Evolutionary conservation across 1,139 yeast species (phyloP), one percentile per base, ranked within the genome.

Genomic region (Candida albicans): DNA sequence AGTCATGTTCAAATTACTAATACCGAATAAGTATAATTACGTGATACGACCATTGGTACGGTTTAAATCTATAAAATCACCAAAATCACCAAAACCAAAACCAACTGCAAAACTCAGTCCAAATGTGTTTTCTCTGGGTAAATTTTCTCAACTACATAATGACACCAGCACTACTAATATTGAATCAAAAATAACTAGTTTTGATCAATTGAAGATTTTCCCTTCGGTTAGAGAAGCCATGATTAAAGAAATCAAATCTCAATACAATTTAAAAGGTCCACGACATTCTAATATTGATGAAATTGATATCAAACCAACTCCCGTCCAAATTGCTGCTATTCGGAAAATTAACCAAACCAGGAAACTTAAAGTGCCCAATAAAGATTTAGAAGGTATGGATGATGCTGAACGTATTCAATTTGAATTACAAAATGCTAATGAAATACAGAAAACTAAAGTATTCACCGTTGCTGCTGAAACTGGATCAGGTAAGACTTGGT

Each of bases 401-500:
- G 41, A 50, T 12, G 49, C 52, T 5, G 48, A 52, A 31, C 56
- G 57, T 9, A 63, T 68, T 18, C 52, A 58, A 27, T 54, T 57
- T 11, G 70, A 65, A 30, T 56, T 68, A 47, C 58, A 61, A 42
- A 50, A 54, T 33, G 55, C 55, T 10, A 70, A 72, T 44, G 71
- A 68, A 48, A 46, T 47, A 26, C 64, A 61, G 13, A 70, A 75
- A 47, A 63, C 82, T 35, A 82, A 82, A 52, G 76, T 85, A 0
- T 89, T 82, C 66, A 81, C 95, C 2, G 64, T 93, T 45, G 97
- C 97, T 1, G 96, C 97, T 2, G 98, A 93, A 60, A 93, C 99
- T 0, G 99, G 98, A 0, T 85, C 96, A 0, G 98, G 99, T 8
- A 93, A 93, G 61, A 93, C 99, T 0, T 81, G 96, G 82, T 90